phyloP scores from a whole-genome alignment of 2,329 filamentous ascomycete species.

The Colletotrichum sp. region DNA sequence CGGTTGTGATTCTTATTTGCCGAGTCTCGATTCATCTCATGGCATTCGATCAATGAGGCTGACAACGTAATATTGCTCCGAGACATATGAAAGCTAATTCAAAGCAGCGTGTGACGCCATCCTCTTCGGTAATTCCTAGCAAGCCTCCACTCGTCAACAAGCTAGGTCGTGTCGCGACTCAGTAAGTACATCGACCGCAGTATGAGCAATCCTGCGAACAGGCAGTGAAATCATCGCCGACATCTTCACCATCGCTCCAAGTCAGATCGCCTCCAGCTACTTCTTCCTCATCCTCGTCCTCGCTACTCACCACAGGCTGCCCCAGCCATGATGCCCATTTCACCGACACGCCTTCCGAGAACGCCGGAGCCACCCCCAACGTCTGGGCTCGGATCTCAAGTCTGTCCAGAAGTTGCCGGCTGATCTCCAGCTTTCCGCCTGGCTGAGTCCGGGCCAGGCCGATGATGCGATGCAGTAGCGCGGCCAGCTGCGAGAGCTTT shows the following conservation, averaged over 20 bases:
- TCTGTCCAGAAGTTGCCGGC: neutral
- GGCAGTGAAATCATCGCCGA: slow-evolving; percentile 11
- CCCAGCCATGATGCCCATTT: slow-evolving; percentile 2
- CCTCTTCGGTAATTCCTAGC: neutral
- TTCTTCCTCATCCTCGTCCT: neutral
- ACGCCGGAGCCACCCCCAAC: neutral
- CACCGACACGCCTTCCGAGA: neutral
- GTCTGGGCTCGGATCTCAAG: neutral
- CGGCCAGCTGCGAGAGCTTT: slow-evolving; percentile 34
- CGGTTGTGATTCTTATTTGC: neutral
- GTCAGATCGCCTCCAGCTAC: neutral
- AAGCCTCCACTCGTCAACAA: neutral
- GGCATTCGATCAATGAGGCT: neutral
- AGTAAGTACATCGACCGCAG: slow-evolving; percentile 20
- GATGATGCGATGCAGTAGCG: slow-evolving; percentile 21
- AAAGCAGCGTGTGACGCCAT: neutral
- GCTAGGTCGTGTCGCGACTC: neutral
- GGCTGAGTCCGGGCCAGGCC: neutral
- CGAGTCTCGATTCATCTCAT: neutral
- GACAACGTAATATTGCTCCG: neutral
- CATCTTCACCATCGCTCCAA: neutral
- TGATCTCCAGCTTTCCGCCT: slow-evolving; percentile 7
- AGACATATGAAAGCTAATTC: neutral
- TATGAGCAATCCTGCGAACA: slow-evolving; percentile 19
- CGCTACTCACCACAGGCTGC: neutral